phyloP scores from a whole-genome alignment of 371 early-diverging fungal species.

The Actinomucor elegans region DNA sequence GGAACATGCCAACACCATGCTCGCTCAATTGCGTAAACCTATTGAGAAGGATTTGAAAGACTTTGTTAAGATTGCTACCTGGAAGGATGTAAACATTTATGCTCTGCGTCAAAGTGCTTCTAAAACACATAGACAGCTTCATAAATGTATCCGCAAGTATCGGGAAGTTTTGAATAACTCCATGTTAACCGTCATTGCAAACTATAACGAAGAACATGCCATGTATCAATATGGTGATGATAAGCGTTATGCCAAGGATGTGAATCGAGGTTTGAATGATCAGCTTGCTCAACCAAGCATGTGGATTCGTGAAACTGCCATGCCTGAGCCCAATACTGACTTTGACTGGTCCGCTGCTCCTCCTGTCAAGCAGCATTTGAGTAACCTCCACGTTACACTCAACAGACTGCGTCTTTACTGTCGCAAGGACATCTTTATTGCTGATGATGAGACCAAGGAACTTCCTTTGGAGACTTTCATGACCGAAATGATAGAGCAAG shows the following conservation, averaged over 20 bases:
- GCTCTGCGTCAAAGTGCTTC: conserved; percentile 89
- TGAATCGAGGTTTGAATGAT: conserved; percentile 29
- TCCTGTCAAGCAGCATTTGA: conserved; percentile 35
- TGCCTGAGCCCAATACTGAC: conserved; percentile 5
- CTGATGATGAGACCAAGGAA: conserved; percentile 17
- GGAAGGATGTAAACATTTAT: conserved; percentile 97
- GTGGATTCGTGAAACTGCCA: conserved; percentile 26
- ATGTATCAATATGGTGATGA: conserved; percentile 56
- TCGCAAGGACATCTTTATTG: conserved; percentile 32
- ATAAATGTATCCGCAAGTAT: conserved; percentile 89
- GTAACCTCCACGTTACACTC: conserved; percentile 36
- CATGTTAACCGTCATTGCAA: conserved; percentile 72
- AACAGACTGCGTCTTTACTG: conserved; percentile 34
- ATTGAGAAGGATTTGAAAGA: conserved; percentile 89
- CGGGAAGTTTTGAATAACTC: conserved; percentile 73
- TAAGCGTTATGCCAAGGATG: conserved; percentile 40
- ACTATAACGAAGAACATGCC: conserved; percentile 57
- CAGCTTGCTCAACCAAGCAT: conserved; percentile 33
- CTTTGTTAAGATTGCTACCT: conserved; percentile 92
- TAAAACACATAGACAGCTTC: conserved; percentile 86
- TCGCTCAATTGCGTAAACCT: conserved; percentile 66
- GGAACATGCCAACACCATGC: conserved; percentile 49
- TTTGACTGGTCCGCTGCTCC: conserved; percentile 19
- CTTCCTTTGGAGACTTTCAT: conserved; percentile 48
- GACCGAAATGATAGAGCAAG: conserved; percentile 48